A percentile compares a stretch with the other conserved stretches of the same genome.
phyloP scores from a whole-genome alignment of 2,329 filamentous ascomycete genomes.

The Arthroderma sp. region DNA sequence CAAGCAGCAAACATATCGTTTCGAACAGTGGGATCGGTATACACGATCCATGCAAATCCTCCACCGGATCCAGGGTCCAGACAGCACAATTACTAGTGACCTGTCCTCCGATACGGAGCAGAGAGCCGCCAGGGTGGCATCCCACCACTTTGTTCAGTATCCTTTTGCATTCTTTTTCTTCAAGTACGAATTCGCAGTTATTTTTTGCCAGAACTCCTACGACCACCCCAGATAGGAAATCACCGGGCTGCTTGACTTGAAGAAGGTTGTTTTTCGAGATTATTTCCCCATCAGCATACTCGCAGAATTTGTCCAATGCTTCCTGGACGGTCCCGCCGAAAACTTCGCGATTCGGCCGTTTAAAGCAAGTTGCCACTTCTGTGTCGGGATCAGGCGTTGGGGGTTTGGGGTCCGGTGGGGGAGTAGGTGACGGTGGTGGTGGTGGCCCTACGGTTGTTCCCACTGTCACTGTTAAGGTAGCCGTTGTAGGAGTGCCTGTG shows the following conservation, averaged over 20 bases:
- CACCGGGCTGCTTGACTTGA: background rate
- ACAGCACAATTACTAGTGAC: slow-evolving; percentile 18
- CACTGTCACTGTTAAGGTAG: background rate
- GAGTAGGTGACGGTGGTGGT: background rate
- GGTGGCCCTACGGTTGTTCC: background rate
- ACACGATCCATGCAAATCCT: background rate
- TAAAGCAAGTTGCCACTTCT: background rate
- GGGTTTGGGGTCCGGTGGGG: background rate
- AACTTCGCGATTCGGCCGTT: background rate
- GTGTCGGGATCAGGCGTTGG: background rate
- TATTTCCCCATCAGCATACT: background rate
- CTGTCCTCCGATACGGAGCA: background rate
- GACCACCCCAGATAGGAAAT: background rate
- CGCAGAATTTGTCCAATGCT: background rate
- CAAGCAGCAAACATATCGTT: background rate
- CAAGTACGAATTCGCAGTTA: background rate
- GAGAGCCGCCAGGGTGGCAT: background rate
- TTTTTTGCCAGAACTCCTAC: background rate
- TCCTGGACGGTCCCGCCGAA: background rate
- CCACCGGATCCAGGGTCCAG: background rate
- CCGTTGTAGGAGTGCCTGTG: background rate
- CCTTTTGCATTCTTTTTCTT: background rate
- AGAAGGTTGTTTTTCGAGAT: background rate
- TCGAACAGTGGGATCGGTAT: background rate
- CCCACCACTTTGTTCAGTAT: background rate